phyloP scores from a whole-genome alignment of 2,329 filamentous ascomycete genomes.

The Polytolypa hystricis region DNA sequence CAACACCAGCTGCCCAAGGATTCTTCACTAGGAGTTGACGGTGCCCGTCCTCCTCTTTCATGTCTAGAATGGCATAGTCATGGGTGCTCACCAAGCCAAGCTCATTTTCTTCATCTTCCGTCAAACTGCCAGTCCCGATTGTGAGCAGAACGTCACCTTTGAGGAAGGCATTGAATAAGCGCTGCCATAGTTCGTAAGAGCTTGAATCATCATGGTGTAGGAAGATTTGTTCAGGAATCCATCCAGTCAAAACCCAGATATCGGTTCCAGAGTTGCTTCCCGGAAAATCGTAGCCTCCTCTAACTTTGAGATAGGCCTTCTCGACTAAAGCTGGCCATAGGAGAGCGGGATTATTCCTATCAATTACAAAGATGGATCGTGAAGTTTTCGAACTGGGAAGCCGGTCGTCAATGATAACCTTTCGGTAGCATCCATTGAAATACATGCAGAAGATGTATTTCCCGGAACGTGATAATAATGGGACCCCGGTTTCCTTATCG shows the following conservation, averaged over 20 bases:
- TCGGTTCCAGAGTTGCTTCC: slow-evolving; percentile 96
- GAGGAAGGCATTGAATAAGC: slow-evolving; percentile 62
- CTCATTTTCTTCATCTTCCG: slow-evolving; percentile 62
- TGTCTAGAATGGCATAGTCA: slow-evolving; percentile 81
- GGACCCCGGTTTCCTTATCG: slow-evolving; percentile 46
- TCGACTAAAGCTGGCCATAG: slow-evolving; percentile 89
- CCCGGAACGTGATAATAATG: slow-evolving; percentile 61
- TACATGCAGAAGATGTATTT: slow-evolving; percentile 89
- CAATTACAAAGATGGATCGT: slow-evolving; percentile 74
- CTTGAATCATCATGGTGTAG: slow-evolving; percentile 77
- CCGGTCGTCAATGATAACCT: slow-evolving; percentile 78
- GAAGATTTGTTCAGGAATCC: slow-evolving; percentile 94
- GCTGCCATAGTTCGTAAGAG: slow-evolving; percentile 63
- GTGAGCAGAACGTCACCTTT: slow-evolving; percentile 77
- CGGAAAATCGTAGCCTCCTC: slow-evolving; percentile 93
- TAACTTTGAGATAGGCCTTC: slow-evolving; percentile 91
- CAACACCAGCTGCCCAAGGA: slow-evolving; percentile 71
- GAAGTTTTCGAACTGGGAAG: slow-evolving; percentile 64
- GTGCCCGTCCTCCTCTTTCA: slow-evolving; percentile 53
- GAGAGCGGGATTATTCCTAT: slow-evolving; percentile 67
- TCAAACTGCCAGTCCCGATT: slow-evolving; percentile 76
- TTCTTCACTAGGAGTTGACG: slow-evolving; percentile 80
- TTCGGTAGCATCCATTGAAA: slow-evolving; percentile 88
- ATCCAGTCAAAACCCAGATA: slow-evolving; percentile 82
- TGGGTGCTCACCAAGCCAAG: slow-evolving; percentile 81